Base-by-base conservation (phyloP, 306 rosid species). In the Malus orientalis region DNA sequence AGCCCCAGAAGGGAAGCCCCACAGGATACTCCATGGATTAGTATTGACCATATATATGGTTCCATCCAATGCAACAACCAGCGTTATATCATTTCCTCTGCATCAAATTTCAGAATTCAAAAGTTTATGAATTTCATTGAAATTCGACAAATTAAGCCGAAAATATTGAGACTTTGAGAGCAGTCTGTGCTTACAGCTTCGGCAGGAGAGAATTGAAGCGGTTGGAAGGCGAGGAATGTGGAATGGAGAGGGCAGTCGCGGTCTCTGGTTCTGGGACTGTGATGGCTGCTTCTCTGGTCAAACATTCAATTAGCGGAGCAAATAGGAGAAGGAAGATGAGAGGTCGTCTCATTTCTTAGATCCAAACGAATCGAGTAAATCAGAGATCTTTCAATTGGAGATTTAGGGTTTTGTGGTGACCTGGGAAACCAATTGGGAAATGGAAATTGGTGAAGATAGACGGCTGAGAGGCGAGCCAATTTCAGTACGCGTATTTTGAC, bases 41-140 rank as follows among this genome's bases (percentile, higher is more conserved):
- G 57, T 13, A 36, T 76, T 72, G 29, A 65, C 65, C 1, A 33
- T 44, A 45, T 55, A 60, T 3, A 81, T 5, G 36, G 59, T 42
- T 25, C 84, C 84, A 33, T 81, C 84, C 45, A 65, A n/a, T 47
- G 58, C 58, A 8, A 81, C 65, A 12, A 76, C 32, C 11, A 81
- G 27, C 32, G 59, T 81, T 58, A 51, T 58, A 71, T 66, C 80
- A 8, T 71, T 76, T 53, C 30, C 23, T 22, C 84, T 81, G 74
- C 18, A 40, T 14, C 67, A 70, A 70, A 36, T 13, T 30, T 58
- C 65, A 27, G 8, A 36, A 67, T 11, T n/a, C 40, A 71, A 60
- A 70, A 15, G 3, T 61, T 61, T 27, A 61, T 27, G 67, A 5
- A 15, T 27, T 27, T 27, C n/a, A 30, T 13, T 63, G 40, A 63